Evolutionary conservation across 108 stramenopile genomes (phyloP), one percentile per base, ranked within the genome.

Genomic region (Cylindrotheca closterium): DNA sequence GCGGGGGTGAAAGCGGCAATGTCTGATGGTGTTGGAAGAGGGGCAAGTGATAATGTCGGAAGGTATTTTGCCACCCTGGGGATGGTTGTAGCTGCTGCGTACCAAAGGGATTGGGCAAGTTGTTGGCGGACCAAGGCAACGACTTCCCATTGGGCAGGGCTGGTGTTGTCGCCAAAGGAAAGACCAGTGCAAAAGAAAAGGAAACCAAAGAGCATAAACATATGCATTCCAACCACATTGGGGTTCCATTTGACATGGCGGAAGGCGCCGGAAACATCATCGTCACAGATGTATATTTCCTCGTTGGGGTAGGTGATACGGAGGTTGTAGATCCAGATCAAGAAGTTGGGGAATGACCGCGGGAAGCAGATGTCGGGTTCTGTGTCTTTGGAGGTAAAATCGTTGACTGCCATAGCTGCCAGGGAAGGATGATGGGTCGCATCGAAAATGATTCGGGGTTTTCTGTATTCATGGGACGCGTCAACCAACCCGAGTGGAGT

Each of bases 311-410:
- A 65, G 26, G 52, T 51, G n/a, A 65, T 55, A 8, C 49, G 31
- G 2, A 65, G 52, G 53, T 65, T 65, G 31, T 34, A 65, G 4
- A 65, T 12, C 51, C 51, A 52, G 4, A 26, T 19, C 18, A 53
- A 24, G 33, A 54, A 54, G 2, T 34, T 27, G 8, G 24, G 2
- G 17, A 55, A 53, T 23, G 42, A 21, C 18, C 63, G 51, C 10
- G 63, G 30, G 32, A 64, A 64, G 0, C 17, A 21, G 30, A 52
- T 29, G 17, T 4, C 24, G 17, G 63, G 63, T 17, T 64, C 51
- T 17, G 5, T 64, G 22, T 30, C 17, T n/a, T 51, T 64, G 63
- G 26, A 52, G 51, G 63, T 64, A 50, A 50, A 64, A 24, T 64
- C 63, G 28, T 64, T 64, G 30, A 64, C 49, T 18, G 50, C 48